phyloP scores from a whole-genome alignment of 2,329 filamentous ascomycete genomes.

The Colletotrichum sublineola region DNA sequence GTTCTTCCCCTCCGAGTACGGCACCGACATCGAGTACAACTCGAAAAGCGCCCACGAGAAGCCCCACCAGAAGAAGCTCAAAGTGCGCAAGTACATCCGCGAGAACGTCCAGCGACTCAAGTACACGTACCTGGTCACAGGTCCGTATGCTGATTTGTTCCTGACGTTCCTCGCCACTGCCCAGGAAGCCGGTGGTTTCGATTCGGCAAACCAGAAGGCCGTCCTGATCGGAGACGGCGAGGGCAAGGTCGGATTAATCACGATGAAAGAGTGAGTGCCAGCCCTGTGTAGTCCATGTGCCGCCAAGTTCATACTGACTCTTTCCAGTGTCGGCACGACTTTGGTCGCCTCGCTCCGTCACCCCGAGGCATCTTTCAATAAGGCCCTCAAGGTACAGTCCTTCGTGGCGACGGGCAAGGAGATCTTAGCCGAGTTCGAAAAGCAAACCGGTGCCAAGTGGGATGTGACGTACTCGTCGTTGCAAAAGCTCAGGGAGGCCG shows the following conservation, averaged over 20 bases:
- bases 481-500: constrained; percentile 65
- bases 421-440: constrained; percentile 76
- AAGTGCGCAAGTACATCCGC: constrained; percentile 72
- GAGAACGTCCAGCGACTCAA: constrained; percentile 66
- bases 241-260: constrained; percentile 75
- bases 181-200: constrained; percentile 67
- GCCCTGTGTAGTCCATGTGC: no score
- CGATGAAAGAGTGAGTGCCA: constrained; percentile 75
- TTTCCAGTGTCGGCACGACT: constrained; percentile 72
- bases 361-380: constrained; percentile 65
- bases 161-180: constrained; percentile 57
- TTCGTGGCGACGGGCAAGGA: constrained; percentile 75
- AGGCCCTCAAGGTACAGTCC: constrained; percentile 76
- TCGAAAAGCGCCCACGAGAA: constrained; percentile 70
- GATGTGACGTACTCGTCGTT: constrained; percentile 66
- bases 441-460: constrained; percentile 72
- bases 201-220: constrained; percentile 69
- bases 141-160: constrained; percentile 76
- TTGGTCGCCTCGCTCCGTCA: constrained; percentile 73
- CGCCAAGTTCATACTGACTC: constrained; percentile 11
- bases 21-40: constrained; percentile 74
- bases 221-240: constrained; percentile 73
- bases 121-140: constrained; percentile 78
- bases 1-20: constrained; percentile 78
- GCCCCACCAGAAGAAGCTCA: constrained; percentile 78